Conservation (phyloP, 1,284 basidiomycete species). For the Ceratobasidium theobromae region DNA sequence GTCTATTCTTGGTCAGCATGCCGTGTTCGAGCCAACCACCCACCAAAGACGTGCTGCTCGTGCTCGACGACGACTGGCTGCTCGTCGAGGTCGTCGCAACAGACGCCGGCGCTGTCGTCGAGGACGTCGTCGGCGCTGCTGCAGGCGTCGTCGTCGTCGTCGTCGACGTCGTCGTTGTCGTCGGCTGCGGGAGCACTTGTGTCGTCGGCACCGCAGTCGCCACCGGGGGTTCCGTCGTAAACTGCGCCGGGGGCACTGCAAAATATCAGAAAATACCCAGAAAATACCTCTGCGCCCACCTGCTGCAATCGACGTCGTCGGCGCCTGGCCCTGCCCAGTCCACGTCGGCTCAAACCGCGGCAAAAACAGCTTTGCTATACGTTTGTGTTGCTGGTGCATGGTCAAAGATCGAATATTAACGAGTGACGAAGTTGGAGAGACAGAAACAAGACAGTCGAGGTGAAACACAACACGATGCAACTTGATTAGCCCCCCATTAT, state of each 20-base stretch:
- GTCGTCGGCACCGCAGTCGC: too few species aligned
- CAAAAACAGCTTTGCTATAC: slow-evolving; percentile 5
- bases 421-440: slow-evolving; percentile 19
- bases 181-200: too few species aligned
- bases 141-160: background rate
- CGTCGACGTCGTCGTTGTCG: background rate
- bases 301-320: background rate
- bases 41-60: too few species aligned
- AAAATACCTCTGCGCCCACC: slow-evolving; percentile 1
- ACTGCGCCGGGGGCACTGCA: background rate
- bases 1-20: too few species aligned
- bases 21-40: too few species aligned
- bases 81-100: too few species aligned
- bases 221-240: too few species aligned
- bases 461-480: slow-evolving; percentile 3
- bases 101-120: background rate
- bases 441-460: background rate
- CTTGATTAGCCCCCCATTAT: background rate
- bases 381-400: slow-evolving; percentile 25
- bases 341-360: slow-evolving; percentile 22
- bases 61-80: too few species aligned
- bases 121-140: background rate
- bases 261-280: background rate
- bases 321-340: background rate
- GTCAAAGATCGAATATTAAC: slow-evolving; percentile 13